phyloP scores from a whole-genome alignment of 225 moss, liverwort and hornwort species.

The Bryum argenteum region DNA sequence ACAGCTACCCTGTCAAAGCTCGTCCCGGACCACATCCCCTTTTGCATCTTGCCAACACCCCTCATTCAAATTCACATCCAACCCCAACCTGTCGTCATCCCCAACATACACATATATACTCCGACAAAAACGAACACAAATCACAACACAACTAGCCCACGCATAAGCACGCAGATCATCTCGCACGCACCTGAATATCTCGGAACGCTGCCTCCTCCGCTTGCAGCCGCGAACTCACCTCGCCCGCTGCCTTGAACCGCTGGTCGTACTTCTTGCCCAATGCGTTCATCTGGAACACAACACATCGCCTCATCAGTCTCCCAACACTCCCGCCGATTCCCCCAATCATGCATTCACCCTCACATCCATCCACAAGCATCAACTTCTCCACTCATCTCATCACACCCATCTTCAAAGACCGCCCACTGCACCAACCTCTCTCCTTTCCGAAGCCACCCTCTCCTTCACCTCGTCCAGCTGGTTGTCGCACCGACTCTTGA shows the following conservation, averaged over 20 bases:
- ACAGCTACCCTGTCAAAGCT: not conserved
- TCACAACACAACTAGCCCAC: not conserved
- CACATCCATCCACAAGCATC: not conserved
- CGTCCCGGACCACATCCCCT: not conserved
- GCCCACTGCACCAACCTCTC: constrained; percentile 54
- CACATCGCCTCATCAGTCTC: not conserved
- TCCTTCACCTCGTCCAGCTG: constrained; percentile 67
- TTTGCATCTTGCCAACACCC: not conserved
- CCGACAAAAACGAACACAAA: not conserved
- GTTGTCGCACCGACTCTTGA: constrained; percentile 80
- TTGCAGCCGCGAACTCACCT: constrained; percentile 69
- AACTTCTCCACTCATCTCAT: not conserved
- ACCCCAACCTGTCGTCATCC: not conserved
- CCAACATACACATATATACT: not conserved
- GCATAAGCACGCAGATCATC: not conserved
- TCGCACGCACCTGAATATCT: constrained; percentile 60
- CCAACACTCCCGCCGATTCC: not conserved
- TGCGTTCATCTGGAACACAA: constrained; percentile 55
- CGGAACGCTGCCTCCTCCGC: constrained; percentile 76
- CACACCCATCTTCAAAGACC: constrained; percentile 4
- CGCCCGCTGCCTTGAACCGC: constrained; percentile 73
- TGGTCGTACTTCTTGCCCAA: constrained; percentile 80
- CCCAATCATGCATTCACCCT: not conserved
- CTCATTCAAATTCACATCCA: not conserved
- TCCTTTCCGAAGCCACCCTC: constrained; percentile 62